Evolutionary conservation across 352 stramenopile genomes (phyloP).

Genomic region (Globisporangium radiosum): DNA sequence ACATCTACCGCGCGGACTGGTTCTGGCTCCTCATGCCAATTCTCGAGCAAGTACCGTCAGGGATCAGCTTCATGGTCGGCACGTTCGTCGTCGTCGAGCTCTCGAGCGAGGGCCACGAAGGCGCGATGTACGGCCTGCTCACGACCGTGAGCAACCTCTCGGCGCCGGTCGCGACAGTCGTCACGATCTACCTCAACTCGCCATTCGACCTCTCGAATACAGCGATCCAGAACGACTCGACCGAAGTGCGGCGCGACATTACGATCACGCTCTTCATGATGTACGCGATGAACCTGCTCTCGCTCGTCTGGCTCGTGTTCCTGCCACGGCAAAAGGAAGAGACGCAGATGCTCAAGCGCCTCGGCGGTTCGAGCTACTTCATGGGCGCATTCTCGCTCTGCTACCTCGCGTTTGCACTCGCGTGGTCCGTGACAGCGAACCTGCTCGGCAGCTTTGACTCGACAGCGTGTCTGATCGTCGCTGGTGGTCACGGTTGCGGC

Average conservation of each 20-base stretch:
- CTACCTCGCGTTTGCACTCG: conserved; percentile 40
- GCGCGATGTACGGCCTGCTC: conserved; percentile 54
- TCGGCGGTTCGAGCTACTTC: conserved; percentile 42
- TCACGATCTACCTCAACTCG: conserved; percentile 35
- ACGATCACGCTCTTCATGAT: conserved; percentile 47
- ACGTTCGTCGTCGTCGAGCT: conserved; percentile 62
- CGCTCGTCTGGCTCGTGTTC: conserved; percentile 39
- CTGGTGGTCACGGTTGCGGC: conserved; percentile 37
- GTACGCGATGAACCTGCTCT: conserved; percentile 44
- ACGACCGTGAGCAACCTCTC: conserved; percentile 56
- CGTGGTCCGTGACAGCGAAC: conserved; percentile 50
- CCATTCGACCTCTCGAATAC: conserved; percentile 36
- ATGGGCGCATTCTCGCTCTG: conserved; percentile 36
- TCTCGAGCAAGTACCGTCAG: conserved; percentile 35
- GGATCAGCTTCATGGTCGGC: conserved; percentile 46
- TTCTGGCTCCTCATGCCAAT: conserved; percentile 46
- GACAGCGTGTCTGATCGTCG: conserved; percentile 47
- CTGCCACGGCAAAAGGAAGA: conserved; percentile 63
- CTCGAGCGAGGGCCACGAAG: conserved; percentile 46
- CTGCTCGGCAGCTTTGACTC: conserved; percentile 51
- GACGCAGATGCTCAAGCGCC: conserved; percentile 56
- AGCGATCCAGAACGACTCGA: conserved; percentile 45
- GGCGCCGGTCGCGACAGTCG: conserved; percentile 31
- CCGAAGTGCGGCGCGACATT: conserved; percentile 36
- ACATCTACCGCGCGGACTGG: conserved; percentile 40